Evolutionary conservation across 129 eudicot species (phyloP), one percentile per base, ranked within the genome.

Genomic region (Ambrosia artemisiifolia): DNA sequence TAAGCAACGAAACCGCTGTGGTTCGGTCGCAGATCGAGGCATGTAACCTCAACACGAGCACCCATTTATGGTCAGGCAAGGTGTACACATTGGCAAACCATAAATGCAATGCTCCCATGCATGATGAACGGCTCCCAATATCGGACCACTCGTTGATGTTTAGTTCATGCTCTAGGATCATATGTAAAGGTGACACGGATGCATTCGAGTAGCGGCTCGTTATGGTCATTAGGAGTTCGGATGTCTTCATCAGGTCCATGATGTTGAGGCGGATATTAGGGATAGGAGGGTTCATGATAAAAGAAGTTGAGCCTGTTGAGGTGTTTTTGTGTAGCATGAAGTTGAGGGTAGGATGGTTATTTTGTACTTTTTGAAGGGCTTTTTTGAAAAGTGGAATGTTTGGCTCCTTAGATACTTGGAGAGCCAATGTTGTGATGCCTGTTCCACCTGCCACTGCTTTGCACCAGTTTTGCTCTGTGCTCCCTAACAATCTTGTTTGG

Each of bases 281-380:
- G 49, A 53, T 54, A 0, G 82, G 62, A 16, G 84, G 65, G 73
- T 78, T 78, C 33, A 69, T 71, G 75, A 56, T 71, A 81, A 86
- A 86, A 43, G 71, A 78, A 69, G 7, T 49, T 57, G 56, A 49
- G 32, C 73, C 76, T 11, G 82, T 80, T 35, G 82, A 51, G 44
- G 76, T n/a, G 79, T 78, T 75, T 67, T 78, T 74, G 79, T 83
- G 86, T 53, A 86, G 83, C 65, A 78, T 81, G 78, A 67, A 78
- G 33, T 47, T 75, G 76, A 86, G 92, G 82, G 33, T 67, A 16
- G 88, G 92, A 69, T 86, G 92, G 68, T 77, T 67, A 64, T 78
- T 81, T 57, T 80, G 85, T 70, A 86, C 77, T 71, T 80, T 83
- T 9, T 65, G 34, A 59, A 86, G 86, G 63, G 86, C 77, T 36